Conservation (phyloP, 83 land plant genomes). For the Thuja plicata region DNA sequence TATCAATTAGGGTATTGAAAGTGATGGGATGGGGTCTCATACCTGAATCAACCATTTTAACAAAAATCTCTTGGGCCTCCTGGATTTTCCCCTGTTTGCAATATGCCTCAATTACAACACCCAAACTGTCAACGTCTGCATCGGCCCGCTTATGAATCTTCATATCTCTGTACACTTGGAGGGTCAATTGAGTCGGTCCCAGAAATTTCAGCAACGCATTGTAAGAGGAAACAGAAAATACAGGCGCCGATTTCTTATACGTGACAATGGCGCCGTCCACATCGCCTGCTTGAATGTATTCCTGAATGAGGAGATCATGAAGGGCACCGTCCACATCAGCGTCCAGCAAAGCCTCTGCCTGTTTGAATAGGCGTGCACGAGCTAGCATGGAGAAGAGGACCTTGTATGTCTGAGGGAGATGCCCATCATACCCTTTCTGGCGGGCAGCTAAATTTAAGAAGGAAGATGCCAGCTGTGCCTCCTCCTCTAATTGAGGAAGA, state of each 20-base stretch:
- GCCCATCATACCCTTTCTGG: slow-evolving; percentile 29
- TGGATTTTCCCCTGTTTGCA: slow-evolving; percentile 37
- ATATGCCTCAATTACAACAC: slow-evolving; percentile 32
- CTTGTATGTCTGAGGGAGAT: slow-evolving; percentile 36
- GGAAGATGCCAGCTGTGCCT: not conserved
- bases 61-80: slow-evolving; percentile 38
- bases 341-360: slow-evolving; percentile 37
- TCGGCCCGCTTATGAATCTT: slow-evolving; percentile 7
- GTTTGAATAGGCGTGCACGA: slow-evolving; percentile 27
- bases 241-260: slow-evolving; percentile 26
- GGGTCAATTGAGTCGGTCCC: slow-evolving; percentile 22
- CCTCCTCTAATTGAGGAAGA: not conserved
- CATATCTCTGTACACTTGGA: slow-evolving; percentile 32
- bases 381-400: slow-evolving; percentile 46
- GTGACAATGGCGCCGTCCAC: slow-evolving; percentile 32
- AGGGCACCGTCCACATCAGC: slow-evolving; percentile 13
- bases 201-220: slow-evolving; percentile 31
- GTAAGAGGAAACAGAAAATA: slow-evolving; percentile 26
- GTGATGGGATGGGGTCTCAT: slow-evolving; percentile 24
- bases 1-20: slow-evolving; percentile 36
- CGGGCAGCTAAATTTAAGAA: slow-evolving; percentile 35
- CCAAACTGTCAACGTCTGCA: slow-evolving; percentile 10
- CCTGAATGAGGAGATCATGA: slow-evolving; percentile 31
- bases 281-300: slow-evolving; percentile 24
- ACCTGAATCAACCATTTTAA: slow-evolving; percentile 27